Conservation (phyloP, 73 alveolate genomes). For the Paramecium sonneborni region DNA sequence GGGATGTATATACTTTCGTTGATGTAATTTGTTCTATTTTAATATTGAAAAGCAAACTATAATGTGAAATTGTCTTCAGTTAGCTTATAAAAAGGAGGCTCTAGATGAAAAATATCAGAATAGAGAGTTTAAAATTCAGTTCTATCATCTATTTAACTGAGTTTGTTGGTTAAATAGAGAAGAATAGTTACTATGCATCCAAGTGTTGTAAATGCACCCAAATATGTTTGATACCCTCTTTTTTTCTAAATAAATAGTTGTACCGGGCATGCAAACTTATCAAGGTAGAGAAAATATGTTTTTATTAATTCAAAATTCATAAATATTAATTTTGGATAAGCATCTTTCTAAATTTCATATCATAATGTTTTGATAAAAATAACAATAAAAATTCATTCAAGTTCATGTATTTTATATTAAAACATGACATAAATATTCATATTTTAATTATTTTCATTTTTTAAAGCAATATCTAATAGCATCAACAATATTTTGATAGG, state of each 20-base stretch:
- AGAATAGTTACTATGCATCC: not conserved
- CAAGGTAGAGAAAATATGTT: not conserved
- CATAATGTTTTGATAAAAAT: not conserved
- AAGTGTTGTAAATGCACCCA: constrained; percentile 19
- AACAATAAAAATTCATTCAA: not conserved
- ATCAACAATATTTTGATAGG: constrained; percentile 39
- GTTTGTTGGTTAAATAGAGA: not conserved
- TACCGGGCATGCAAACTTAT: not conserved
- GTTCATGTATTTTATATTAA: not conserved
- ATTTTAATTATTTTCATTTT: not conserved
- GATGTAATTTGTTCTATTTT: not conserved
- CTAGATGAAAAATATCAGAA: not conserved
- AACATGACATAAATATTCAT: not conserved
- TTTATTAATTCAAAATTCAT: not conserved
- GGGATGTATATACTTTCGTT: not conserved
- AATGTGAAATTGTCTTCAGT: not conserved
- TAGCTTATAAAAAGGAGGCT: not conserved
- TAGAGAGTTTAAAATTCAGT: not conserved
- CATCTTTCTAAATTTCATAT: not conserved
- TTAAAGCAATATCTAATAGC: constrained; percentile 44
- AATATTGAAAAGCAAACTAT: not conserved
- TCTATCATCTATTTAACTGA: not conserved
- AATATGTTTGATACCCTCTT: not conserved
- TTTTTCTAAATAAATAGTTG: not conserved
- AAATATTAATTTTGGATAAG: not conserved